These are phyloP conservation scores for Wickerhamomyces ciferrii DNA, from an alignment of 805 yeast genomes.

Conservation along the genomic window DNA sequence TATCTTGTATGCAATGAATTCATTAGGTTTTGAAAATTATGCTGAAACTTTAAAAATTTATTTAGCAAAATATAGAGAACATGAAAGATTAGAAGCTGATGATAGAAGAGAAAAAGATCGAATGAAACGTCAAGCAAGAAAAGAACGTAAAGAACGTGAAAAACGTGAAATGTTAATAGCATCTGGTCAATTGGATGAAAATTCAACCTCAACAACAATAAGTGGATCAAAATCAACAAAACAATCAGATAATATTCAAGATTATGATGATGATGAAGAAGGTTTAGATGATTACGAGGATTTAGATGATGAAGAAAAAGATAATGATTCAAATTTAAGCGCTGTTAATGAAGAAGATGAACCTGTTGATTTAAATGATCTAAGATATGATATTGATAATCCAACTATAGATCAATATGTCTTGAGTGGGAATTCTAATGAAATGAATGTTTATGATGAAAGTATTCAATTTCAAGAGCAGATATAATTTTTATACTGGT, in stretches of 20 bases:
- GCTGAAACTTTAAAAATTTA: constrained; percentile 75
- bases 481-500: neutral
- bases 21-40: constrained; percentile 77
- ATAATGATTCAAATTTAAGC: constrained; percentile 1
- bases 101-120: constrained; percentile 19
- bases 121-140: constrained; percentile 13
- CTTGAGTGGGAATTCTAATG: constrained; percentile 1
- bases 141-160: constrained; percentile 17
- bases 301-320: neutral
- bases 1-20: constrained; percentile 60
- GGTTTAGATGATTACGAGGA: neutral
- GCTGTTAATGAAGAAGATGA: neutral
- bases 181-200: neutral
- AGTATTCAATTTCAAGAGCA: neutral
- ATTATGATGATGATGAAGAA: neutral
- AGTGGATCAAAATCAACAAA: too few species aligned
- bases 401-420: constrained; percentile 5
- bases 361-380: neutral
- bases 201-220: neutral
- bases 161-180: neutral
- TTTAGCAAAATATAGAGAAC: constrained; percentile 66
- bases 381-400: neutral
- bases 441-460: constrained; percentile 1
- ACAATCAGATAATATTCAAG: neutral
- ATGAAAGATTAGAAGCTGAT: constrained; percentile 20